phyloP scores from a whole-genome alignment of 257 asterid species.

The Coffea canephora region DNA sequence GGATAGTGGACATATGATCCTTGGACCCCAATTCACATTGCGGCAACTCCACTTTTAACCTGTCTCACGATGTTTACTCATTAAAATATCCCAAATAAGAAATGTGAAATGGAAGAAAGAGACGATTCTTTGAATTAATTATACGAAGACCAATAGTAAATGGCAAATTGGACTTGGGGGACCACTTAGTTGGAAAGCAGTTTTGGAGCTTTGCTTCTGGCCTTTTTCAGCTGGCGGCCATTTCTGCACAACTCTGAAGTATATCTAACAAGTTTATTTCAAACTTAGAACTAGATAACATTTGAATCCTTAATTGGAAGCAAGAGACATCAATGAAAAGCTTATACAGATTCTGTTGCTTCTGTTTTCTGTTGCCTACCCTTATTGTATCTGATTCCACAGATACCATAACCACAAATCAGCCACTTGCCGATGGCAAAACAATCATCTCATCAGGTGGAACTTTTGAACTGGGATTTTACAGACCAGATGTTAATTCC shows the following conservation, averaged over 20 bases:
- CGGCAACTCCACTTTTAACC: not conserved
- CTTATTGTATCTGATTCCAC: conserved; percentile 8
- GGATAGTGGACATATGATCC: too few relatives aligned
- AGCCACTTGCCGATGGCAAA: conserved; percentile 28
- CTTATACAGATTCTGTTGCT: not conserved
- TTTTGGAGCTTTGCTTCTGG: not conserved
- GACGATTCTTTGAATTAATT: too few relatives aligned
- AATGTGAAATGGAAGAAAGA: not conserved
- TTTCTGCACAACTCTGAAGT: not conserved
- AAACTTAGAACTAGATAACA: not conserved
- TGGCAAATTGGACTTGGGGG: not conserved
- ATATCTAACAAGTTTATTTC: not conserved
- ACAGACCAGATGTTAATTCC: conserved; percentile 17
- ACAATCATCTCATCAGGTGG: conserved; percentile 35
- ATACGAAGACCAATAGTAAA: not conserved
- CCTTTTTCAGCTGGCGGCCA: not conserved
- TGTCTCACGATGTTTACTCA: not conserved
- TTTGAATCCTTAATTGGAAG: not conserved
- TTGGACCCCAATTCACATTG: too few relatives aligned
- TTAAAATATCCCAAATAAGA: not conserved
- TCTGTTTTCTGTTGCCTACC: conserved; percentile 1
- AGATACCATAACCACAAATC: conserved; percentile 18
- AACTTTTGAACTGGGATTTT: conserved; percentile 35
- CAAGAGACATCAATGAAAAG: not conserved
- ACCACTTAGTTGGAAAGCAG: not conserved